Evolutionary conservation across 148 eudicot species (phyloP).

Genomic region (Nyssa sinensis): DNA sequence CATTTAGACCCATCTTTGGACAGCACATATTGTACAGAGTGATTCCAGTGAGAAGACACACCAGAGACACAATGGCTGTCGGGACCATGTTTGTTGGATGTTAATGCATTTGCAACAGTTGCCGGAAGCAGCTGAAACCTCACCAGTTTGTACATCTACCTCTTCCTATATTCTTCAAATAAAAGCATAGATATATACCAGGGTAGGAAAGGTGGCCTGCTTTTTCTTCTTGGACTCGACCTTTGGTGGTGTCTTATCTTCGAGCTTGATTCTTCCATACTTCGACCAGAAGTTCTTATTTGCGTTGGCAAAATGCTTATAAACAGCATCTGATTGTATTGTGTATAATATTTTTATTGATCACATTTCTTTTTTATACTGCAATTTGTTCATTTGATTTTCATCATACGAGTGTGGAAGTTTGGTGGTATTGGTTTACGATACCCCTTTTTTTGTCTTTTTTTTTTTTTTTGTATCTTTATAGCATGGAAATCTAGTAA

Average conservation of each 20-base stretch:
- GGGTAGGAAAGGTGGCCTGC: background rate
- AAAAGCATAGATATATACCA: background rate
- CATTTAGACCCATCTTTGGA: background rate
- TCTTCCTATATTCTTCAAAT: background rate
- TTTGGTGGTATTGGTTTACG: background rate
- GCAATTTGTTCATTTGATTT: background rate
- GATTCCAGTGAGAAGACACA: background rate
- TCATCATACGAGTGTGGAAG: background rate
- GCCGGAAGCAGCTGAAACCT: background rate
- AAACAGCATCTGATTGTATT: background rate
- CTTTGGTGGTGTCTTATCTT: background rate
- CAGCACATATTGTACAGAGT: constrained; percentile 19
- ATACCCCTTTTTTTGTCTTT: constrained; percentile 14
- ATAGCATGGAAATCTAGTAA: background rate
- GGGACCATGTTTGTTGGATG: constrained; percentile 1
- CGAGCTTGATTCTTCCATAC: constrained; percentile 5
- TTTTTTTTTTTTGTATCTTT: background rate
- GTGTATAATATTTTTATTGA: constrained; percentile 10
- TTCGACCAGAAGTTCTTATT: background rate
- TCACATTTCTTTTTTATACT: background rate
- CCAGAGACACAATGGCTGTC: background rate
- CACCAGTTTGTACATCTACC: constrained; percentile 7
- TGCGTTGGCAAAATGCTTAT: background rate
- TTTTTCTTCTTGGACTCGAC: constrained; percentile 2
- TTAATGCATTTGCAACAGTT: background rate